Evolutionary conservation across 2,329 filamentous ascomycete species (phyloP), one percentile per base, ranked within the genome.

Genomic region (Rhinocladiella similis): DNA sequence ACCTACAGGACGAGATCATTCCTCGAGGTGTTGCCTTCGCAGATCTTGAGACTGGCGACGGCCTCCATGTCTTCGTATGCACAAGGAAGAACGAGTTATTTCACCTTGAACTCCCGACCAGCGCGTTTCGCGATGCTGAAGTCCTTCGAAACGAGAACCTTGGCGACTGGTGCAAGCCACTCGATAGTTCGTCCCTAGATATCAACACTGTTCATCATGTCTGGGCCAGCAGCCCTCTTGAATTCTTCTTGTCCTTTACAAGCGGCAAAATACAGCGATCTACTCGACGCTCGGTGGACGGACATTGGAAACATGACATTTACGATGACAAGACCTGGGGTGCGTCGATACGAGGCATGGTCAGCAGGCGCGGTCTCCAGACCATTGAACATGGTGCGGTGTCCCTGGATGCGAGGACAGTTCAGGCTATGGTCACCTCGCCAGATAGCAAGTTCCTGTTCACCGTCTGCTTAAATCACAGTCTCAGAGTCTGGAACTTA

Each of bases 381-480:
- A 70, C 73, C 35, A 70, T 77, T 47, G 72, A 72, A 55, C 75
- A 73, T 62, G 65, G 75, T 54, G 72, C 72, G 53, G 71, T 69
- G 43, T 72, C 65, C 25, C 67, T 78, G 39, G 77, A 79, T 56
- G 60, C 69, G n/a, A 74, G 70, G 54, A 72, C 72, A 12, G 71
- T 74, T 36, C 74, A 75, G 63, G 70, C 75, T 27, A 75, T 79
- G 61, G 69, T 70, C 20, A 73, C 73, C 27, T 77, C 75, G 5
- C 74, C 75, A 7, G 75, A 78, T 53, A 73, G 76, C 52, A 74
- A 72, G 2, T 75, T 78, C 53, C 70, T 86, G 9, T 90, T 96
- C 66, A 92, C 92, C 0, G 84, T 96, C 47, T 94, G 89, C 61
- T 78, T 99, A 57, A 92, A 99, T 65, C 92, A 99, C 69, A 87